phyloP scores from a whole-genome alignment of 1,139 yeast species.

The Diutina catenulata region DNA sequence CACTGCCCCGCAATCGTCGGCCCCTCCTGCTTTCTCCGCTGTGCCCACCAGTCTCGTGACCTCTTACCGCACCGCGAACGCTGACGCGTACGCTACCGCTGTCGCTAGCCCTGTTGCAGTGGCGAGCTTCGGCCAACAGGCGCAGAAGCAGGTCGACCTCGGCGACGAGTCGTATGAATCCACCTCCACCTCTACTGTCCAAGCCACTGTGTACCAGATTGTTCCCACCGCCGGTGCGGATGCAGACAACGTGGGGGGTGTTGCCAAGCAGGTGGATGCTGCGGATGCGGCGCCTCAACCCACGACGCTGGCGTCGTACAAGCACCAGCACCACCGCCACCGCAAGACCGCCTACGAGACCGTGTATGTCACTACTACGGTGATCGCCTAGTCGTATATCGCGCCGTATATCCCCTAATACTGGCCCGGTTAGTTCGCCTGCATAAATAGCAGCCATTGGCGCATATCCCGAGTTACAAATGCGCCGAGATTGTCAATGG shows the following conservation, averaged over 20 bases:
- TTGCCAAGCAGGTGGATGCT: too few relatives aligned
- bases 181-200: not conserved
- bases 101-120: not conserved
- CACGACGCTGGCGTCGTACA: not conserved
- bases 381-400: too few relatives aligned
- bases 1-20: not conserved
- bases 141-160: not conserved
- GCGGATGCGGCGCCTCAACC: too few relatives aligned
- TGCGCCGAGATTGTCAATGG: too few relatives aligned
- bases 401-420: too few relatives aligned
- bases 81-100: not conserved
- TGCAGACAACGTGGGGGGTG: too few relatives aligned
- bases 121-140: not conserved
- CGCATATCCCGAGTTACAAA: too few relatives aligned
- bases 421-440: too few relatives aligned
- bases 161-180: not conserved
- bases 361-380: too few relatives aligned
- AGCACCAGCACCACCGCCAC: not conserved
- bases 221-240: too few relatives aligned
- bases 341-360: not conserved
- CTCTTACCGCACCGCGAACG: not conserved
- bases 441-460: too few relatives aligned
- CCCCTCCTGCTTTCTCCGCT: not conserved
- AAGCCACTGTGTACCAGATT: not conserved
- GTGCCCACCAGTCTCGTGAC: not conserved